Percentiles rank a stretch among this genome's conserved stretches.
phyloP scores from a whole-genome alignment of 2,329 filamentous ascomycete species.

The Ophiocordyceps australis region DNA sequence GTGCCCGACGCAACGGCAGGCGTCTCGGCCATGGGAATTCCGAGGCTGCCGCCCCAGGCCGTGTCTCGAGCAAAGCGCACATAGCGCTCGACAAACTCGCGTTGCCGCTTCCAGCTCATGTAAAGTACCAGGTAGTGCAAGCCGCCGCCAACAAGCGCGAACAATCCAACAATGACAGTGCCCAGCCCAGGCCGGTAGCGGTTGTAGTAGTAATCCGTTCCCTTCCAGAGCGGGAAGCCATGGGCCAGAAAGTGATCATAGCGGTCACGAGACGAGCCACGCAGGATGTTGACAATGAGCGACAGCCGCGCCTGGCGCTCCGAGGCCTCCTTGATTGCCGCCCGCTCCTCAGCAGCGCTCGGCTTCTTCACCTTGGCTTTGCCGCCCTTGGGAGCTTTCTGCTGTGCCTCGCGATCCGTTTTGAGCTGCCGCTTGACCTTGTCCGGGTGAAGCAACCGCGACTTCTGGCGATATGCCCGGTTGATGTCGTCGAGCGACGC shows the following conservation, averaged over 20 bases:
- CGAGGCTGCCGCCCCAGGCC: slow-evolving; percentile 75
- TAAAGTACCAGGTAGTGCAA: slow-evolving; percentile 76
- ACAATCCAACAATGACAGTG: slow-evolving; percentile 64
- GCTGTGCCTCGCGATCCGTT: slow-evolving; percentile 42
- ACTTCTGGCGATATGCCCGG: slow-evolving; percentile 85
- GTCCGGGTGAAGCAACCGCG: slow-evolving; percentile 74
- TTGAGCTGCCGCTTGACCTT: slow-evolving; percentile 79
- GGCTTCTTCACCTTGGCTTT: slow-evolving; percentile 41
- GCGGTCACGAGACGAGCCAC: slow-evolving; percentile 61
- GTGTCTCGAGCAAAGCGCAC: slow-evolving; percentile 74
- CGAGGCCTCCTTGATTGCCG: slow-evolving; percentile 62
- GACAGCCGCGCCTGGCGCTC: slow-evolving; percentile 72
- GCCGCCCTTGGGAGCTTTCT: slow-evolving; percentile 26
- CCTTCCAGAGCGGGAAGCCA: slow-evolving; percentile 92
- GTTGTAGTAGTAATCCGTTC: slow-evolving; percentile 95
- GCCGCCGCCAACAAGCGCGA: slow-evolving; percentile 66
- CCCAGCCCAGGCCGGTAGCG: slow-evolving; percentile 83
- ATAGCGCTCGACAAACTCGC: slow-evolving; percentile 81
- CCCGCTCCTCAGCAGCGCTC: slow-evolving; percentile 53
- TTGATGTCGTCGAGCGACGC: slow-evolving; percentile 78
- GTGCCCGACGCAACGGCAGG: slow-evolving; percentile 24
- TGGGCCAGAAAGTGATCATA: slow-evolving; percentile 91
- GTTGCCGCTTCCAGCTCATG: slow-evolving; percentile 77
- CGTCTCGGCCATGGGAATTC: slow-evolving; percentile 36
- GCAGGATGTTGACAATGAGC: slow-evolving; percentile 71